Conservation (phyloP, 495 filamentous ascomycete species). For the Xanthoparmelia taractica region DNA sequence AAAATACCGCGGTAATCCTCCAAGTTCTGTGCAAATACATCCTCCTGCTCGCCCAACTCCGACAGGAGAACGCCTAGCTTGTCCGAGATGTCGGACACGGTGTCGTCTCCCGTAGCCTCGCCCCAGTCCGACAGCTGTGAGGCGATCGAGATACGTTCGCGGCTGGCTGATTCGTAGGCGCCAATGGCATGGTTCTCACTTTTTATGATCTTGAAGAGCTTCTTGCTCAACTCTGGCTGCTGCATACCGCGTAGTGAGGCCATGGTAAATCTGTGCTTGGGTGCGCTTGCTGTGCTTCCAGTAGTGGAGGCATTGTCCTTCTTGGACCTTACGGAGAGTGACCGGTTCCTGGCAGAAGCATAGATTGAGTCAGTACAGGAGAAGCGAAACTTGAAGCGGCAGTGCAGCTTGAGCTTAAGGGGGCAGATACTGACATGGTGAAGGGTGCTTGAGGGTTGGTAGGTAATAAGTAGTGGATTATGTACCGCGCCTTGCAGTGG, state of each 20-base stretch:
- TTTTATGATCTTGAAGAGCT: conserved; percentile 86
- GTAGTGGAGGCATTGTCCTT: conserved; percentile 31
- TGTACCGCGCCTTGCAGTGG: not conserved
- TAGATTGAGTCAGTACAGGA: not conserved
- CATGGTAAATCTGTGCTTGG: conserved; percentile 65
- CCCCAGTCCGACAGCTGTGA: conserved; percentile 96
- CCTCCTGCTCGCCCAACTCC: conserved; percentile 89
- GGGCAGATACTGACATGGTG: conserved; percentile 9
- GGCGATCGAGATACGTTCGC: conserved; percentile 74
- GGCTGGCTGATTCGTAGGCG: conserved; percentile 72
- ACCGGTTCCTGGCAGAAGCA: conserved; percentile 45
- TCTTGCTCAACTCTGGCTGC: conserved; percentile 76
- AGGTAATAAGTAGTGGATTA: not conserved
- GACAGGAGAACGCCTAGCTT: conserved; percentile 87
- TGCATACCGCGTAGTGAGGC: conserved; percentile 70
- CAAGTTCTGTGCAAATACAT: conserved; percentile 72
- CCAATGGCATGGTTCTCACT: conserved; percentile 76
- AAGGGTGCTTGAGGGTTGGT: not conserved
- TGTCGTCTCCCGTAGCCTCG: conserved; percentile 77
- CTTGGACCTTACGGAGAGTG: conserved; percentile 52
- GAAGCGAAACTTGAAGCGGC: not conserved
- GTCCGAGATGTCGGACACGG: conserved; percentile 80
- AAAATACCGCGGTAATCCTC: conserved; percentile 73
- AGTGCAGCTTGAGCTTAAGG: not conserved
- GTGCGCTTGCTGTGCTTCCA: conserved; percentile 30